Conservation (phyloP, 1,284 basidiomycete species). For the Cryptococcus sp. region DNA sequence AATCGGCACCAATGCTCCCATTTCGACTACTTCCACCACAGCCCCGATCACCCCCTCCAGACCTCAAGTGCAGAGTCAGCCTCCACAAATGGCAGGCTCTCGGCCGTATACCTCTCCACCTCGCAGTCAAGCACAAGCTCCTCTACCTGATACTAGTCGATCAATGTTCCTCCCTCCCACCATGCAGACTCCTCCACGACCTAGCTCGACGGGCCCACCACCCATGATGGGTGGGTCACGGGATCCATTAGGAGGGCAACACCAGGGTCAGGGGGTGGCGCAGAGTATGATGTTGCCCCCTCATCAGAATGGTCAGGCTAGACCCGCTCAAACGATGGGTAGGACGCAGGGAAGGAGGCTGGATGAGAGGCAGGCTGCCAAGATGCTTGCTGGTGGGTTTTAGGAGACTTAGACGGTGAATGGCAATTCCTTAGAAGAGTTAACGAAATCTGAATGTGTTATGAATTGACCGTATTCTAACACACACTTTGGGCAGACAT, state of each 20-base stretch:
- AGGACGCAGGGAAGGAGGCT: constrained; percentile 24
- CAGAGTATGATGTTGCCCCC: constrained; percentile 43
- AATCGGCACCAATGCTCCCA: constrained; percentile 18
- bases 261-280: constrained; percentile 23
- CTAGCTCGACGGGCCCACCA: constrained; percentile 9
- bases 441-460: no score
- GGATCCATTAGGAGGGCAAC: no score
- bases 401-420: no score
- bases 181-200: constrained; percentile 13
- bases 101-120: constrained; percentile 9
- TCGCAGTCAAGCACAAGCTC: constrained; percentile 3
- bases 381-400: constrained; percentile 44
- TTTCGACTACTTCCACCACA: background rate
- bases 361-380: constrained; percentile 45
- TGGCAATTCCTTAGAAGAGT: no score
- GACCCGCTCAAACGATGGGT: constrained; percentile 4
- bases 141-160: constrained; percentile 16
- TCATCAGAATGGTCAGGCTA: constrained; percentile 8
- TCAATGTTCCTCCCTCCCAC: constrained; percentile 40
- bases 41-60: background rate
- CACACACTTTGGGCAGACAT: no score
- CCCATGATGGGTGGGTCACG: background rate
- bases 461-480: no score
- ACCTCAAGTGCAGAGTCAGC: constrained; percentile 2
- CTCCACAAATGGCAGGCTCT: constrained; percentile 6